Evolutionary conservation across 805 yeast genomes (phyloP), one percentile per base, ranked within the genome.

Genomic region (Wickerhamiella alocasiicola): DNA sequence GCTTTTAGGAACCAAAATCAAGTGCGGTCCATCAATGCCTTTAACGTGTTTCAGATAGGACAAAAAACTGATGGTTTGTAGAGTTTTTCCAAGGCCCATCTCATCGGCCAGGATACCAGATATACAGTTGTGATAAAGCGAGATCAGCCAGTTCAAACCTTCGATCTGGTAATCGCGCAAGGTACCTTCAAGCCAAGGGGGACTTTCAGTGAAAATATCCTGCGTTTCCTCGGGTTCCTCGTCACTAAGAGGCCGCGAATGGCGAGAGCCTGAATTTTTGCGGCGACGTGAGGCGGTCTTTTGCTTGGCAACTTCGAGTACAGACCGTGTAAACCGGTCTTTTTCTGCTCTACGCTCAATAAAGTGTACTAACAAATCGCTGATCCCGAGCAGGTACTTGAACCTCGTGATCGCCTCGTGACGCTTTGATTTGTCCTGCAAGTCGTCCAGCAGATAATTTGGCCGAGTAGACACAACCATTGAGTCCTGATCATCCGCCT

Each of bases 71-170:
- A 88, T 87, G 1, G 97, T 87, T 61, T 88, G 98, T 39, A 88
- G 64, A 3, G 98, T 88, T 60, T 88, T 88, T 42, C 98, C 98
- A 20, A 88, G 67, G 2, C 98, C 98, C 98, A 91, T 88, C 59
- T 88, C 98, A 60, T 88, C 98, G 6, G 98, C 98, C 34, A 88
- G 64, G 28, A 88, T 88, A 11, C 98, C 98, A 3, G 94, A 81
- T 25, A 88, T 68, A 43, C 79, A 70, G 55, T 88, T 83, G 51
- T 83, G 87, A 55, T 84, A 82, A 20, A 91, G 62, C 0, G 91
- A 75, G 9, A 88, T 78, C 43, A 88, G 68, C 98, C 98, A 88
- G 60, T 91, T 91, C 40, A 88, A 68, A 36, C 98, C 98, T 55
- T 85, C 95, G 26, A 88, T 66, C 62, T 88, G 98, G 57, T 91